Base-by-base conservation (phyloP, 495 filamentous ascomycete species). In the Articulospora tetracladia region DNA sequence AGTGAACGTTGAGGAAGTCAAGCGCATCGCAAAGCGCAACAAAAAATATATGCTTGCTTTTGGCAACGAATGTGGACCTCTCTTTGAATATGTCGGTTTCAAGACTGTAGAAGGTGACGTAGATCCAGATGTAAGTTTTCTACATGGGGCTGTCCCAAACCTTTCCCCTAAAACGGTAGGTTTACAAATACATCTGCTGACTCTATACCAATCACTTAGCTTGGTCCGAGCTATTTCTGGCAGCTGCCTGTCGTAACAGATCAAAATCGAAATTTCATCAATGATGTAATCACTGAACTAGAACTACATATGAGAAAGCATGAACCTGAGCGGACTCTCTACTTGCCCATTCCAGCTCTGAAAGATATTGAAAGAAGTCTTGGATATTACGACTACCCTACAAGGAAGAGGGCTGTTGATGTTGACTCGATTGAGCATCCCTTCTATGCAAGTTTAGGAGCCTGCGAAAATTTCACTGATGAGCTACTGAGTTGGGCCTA, bases 31-130 rank as follows among this genome's bases (percentile, higher is more conserved):
- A 1, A 62, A 48, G 26, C 22, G 65, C 34, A 70, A 70, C 24
- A 70, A 70, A 60, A 68, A 64, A 34, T 68, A 58, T 39, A 49
- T 60, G 24, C 59, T 70, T 39, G 60, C 65, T 0, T 68, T 68
- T 57, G 62, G 49, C 7, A 44, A 62, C 55, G 67, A 69, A 11
- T 70, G 65, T 52, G 55, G 64, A 30, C 32, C 22, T 4, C 55
- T 70, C 0, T 64, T 70, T 24, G 26, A 66, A 17, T 64, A 66
- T 49, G 30, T 68, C 26, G 65, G 61, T 17, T 70, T 70, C 39
- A 57, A 22, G 12, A 24, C 39, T 0, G 23, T 61, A 8, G 66
- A 63, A 32, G 62, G 56, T 12, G 25, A 24, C n/a, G 8, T 39
- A 25, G 61, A 64, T 20, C 46, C 60, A 15, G 55, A 53, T 12